Evolutionary conservation across 495 filamentous ascomycete genomes (phyloP).

Genomic region (Stereocaulon alpinum): DNA sequence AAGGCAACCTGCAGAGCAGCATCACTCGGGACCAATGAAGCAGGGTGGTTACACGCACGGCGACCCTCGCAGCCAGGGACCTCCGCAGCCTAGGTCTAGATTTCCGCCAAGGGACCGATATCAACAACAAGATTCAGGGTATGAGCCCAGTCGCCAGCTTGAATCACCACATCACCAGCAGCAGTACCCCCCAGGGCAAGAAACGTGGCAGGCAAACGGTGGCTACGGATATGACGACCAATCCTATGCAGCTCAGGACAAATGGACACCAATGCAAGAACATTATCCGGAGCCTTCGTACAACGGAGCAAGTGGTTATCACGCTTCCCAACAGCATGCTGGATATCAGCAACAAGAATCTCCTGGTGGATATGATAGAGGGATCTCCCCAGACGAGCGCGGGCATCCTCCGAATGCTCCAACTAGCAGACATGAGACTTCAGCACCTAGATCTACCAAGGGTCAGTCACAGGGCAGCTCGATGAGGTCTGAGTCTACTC

Average conservation of each 20-base stretch:
- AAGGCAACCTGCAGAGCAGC: slow-evolving; percentile 6
- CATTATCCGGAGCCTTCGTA: neutral
- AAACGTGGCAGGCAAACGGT: neutral
- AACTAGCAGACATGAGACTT: neutral
- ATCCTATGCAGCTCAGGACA: neutral
- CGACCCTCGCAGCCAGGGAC: slow-evolving; percentile 17
- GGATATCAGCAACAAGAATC: neutral
- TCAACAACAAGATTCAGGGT: neutral
- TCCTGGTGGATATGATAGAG: neutral
- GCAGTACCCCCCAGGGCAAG: neutral
- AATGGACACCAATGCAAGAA: neutral
- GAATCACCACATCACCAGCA: slow-evolving; percentile 1
- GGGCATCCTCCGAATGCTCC: neutral
- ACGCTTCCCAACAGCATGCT: neutral
- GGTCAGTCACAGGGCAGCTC: neutral
- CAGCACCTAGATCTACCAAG: neutral
- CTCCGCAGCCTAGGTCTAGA: neutral
- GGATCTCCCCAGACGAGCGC: neutral
- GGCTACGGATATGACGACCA: neutral
- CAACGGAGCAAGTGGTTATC: neutral
- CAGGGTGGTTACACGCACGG: neutral
- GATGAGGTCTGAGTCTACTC: neutral
- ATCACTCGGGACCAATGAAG: neutral
- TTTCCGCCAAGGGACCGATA: neutral
- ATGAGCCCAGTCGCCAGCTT: neutral